Conservation (phyloP, 2,329 filamentous ascomycete genomes). For the Cladophialophora exuberans region DNA sequence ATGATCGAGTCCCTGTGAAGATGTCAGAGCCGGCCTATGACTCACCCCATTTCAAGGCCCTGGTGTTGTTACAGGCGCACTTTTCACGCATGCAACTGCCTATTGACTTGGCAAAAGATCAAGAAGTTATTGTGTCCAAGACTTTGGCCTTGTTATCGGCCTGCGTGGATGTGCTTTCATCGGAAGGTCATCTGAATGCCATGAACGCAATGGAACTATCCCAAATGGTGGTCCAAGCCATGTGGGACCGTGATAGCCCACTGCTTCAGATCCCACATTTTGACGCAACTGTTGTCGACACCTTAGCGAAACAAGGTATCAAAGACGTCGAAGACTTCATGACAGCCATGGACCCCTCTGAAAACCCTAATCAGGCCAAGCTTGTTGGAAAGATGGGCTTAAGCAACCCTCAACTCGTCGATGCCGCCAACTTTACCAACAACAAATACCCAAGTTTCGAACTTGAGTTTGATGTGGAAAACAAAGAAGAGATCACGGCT, state of each 20-base stretch:
- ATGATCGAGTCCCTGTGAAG: slow-evolving; percentile 93
- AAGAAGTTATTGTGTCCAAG: slow-evolving; percentile 83
- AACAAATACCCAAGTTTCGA: slow-evolving; percentile 95
- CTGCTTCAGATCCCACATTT: slow-evolving; percentile 98
- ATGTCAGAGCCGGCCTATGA: slow-evolving; percentile 85
- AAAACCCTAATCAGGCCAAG: slow-evolving; percentile 78
- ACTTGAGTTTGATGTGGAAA: slow-evolving; percentile 82
- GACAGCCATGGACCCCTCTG: slow-evolving; percentile 96
- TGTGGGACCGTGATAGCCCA: slow-evolving; percentile 98
- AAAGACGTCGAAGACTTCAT: slow-evolving; percentile 98
- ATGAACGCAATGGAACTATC: slow-evolving; percentile 99
- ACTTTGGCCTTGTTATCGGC: slow-evolving; percentile 86
- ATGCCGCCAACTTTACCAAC: slow-evolving; percentile 95
- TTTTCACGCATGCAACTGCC: slow-evolving; percentile 97
- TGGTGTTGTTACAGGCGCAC: slow-evolving; percentile 94
- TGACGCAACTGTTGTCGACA: slow-evolving; percentile 70
- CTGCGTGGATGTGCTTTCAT: slow-evolving; percentile 91
- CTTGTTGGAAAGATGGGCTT: slow-evolving; percentile 76
- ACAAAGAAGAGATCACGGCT: slow-evolving; percentile 76
- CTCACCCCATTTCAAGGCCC: slow-evolving; percentile 97
- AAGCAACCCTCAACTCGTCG: slow-evolving; percentile 76
- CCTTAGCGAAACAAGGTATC: slow-evolving; percentile 58
- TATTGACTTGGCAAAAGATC: slow-evolving; percentile 93
- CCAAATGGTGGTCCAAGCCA: slow-evolving; percentile 97
- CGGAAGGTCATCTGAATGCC: slow-evolving; percentile 92